Evolutionary conservation across 1,139 yeast genomes (phyloP).

Genomic region (Nakaseomyces glabratus): DNA sequence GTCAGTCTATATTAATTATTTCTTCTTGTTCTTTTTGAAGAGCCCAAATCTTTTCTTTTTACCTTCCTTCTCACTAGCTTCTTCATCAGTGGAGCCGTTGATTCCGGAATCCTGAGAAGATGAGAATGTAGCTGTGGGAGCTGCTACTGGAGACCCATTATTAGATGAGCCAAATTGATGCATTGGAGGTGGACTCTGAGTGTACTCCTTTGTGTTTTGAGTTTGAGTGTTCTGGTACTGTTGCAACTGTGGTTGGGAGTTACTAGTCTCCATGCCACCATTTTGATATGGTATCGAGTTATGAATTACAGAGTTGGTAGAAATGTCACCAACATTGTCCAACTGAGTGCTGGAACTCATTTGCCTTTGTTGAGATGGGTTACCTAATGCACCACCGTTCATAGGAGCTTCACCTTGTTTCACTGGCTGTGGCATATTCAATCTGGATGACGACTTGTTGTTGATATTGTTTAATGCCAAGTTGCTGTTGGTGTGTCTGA

Average conservation of each 20-base stretch:
- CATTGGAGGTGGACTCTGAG: conserved; percentile 7
- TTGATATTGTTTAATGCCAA: conserved; percentile 4
- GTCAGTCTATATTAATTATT: conserved; percentile 13
- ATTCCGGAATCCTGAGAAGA: conserved; percentile 5
- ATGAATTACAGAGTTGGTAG: conserved; percentile 24
- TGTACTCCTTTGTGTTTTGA: background rate
- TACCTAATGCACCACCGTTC: conserved; percentile 7
- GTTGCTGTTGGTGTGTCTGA: conserved; percentile 9
- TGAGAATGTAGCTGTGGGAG: conserved; percentile 4
- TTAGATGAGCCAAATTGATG: conserved; percentile 4
- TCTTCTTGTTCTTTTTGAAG: conserved; percentile 22
- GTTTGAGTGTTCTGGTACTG: conserved; percentile 2
- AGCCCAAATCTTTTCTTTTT: conserved; percentile 26
- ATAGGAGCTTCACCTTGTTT: conserved; percentile 11
- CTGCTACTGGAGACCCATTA: conserved; percentile 5
- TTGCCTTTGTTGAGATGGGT: conserved; percentile 15
- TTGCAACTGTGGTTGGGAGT: conserved; percentile 7
- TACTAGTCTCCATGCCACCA: background rate
- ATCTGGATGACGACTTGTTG: conserved; percentile 8
- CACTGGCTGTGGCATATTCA: conserved; percentile 12
- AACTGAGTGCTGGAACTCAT: conserved; percentile 19
- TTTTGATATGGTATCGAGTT: conserved; percentile 14
- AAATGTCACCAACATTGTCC: conserved; percentile 17
- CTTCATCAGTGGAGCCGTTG: conserved; percentile 5
- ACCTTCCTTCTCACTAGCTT: conserved; percentile 12